Evolutionary conservation across 495 filamentous ascomycete species (phyloP), one percentile per base, ranked within the genome.

Genomic region (Penicillium verhagenii): DNA sequence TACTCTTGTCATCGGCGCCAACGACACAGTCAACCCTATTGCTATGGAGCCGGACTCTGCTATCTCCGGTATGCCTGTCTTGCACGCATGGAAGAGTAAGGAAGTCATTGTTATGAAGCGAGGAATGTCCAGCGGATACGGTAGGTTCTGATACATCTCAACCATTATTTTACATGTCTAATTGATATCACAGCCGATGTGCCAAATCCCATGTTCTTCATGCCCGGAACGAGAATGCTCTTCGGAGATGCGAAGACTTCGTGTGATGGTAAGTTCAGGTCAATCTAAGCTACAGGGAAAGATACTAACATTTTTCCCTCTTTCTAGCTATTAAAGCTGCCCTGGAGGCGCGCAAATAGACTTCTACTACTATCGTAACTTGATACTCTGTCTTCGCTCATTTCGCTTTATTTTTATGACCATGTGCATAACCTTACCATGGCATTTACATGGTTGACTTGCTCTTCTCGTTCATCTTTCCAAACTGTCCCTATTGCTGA

Each of bases 81-180:
- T 93, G 54, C 87, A 92, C 52, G 89, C 88, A 23, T 92, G 89
- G 87, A 93, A 92, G 84, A 90, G 87, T 68, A 92, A 91, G 75
- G 88, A 93, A 61, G 87, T 90, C 4, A 79, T 93, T 48, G 87
- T 93, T 13, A 92, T 93, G 89, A 93, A 93, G 75, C 77, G 89
- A 16, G 82, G 88, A 38, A 84, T 92, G 87, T 82, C 85, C 0
- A 88, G 84, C 61, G 89, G 89, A 66, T 93, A 93, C 66, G 89
- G 83, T 86, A 58, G 67, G 79, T 70, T 16, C 33, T 26, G n/a
- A n/a, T n/a, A 1, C 14, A 6, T 1, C 14, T 7, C 3, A n/a
- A n/a, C 16, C 1, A 3, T n/a, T 24, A 13, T 3, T 26, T 6
- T 23, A 16, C 3, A 31, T 49, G 13, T 18, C 42, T 9, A 45